Conservation (phyloP, 2,329 filamentous ascomycete genomes). For the Daldinia sp. region DNA sequence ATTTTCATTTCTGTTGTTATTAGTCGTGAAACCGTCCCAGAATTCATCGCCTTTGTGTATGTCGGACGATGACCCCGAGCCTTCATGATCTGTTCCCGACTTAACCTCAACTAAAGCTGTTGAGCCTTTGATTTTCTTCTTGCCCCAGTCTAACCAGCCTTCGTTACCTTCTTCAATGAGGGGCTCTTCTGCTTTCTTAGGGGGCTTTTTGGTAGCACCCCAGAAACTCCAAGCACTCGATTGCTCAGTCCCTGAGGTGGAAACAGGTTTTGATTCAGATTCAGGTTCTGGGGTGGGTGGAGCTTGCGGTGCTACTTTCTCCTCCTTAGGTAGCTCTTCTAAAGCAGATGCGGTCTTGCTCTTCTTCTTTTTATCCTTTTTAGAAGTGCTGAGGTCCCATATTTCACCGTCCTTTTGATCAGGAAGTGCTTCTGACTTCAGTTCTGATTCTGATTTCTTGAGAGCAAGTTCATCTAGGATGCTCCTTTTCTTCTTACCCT, state of each 20-base stretch:
- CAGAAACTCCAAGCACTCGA: conserved; percentile 64
- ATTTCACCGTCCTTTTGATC: conserved; percentile 37
- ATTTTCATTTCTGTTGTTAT: conserved; percentile 43
- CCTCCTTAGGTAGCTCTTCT: not conserved
- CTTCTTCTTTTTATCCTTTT: conserved; percentile 56
- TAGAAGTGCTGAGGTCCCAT: conserved; percentile 39
- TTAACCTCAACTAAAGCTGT: conserved; percentile 39
- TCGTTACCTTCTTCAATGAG: conserved; percentile 22
- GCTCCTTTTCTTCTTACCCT: conserved; percentile 52
- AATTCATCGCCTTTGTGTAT: conserved; percentile 39
- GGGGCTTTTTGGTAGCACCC: conserved; percentile 61
- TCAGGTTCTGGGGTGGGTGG: conserved; percentile 24
- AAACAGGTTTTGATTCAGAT: conserved; percentile 39
- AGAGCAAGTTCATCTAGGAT: conserved; percentile 21
- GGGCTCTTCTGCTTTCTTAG: conserved; percentile 43
- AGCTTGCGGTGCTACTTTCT: not conserved
- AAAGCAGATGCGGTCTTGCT: conserved; percentile 47
- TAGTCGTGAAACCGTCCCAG: conserved; percentile 32
- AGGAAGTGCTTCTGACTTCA: not conserved
- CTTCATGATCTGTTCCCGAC: conserved; percentile 30
- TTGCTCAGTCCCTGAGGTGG: conserved; percentile 49
- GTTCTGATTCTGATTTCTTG: conserved; percentile 27
- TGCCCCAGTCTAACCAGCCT: conserved; percentile 42
- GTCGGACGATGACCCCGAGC: conserved; percentile 14
- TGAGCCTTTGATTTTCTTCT: conserved; percentile 45